A percentile compares a stretch with the other conserved stretches of the same genome.
phyloP scores from a whole-genome alignment of 1,284 basidiomycete species.

The Pholiota adiposa region DNA sequence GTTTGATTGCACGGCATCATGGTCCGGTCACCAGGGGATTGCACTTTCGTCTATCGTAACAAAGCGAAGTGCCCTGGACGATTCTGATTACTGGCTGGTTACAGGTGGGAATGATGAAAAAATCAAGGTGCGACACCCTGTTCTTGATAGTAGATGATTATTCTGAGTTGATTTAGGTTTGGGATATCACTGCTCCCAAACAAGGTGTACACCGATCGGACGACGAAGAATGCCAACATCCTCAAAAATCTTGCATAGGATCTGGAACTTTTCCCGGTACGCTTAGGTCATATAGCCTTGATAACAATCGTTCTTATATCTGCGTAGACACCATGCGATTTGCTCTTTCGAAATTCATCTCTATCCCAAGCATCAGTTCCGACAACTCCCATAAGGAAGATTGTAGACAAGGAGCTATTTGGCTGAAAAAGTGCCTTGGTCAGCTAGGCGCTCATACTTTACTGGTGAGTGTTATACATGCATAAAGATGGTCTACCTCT shows the following conservation, averaged over 20 bases:
- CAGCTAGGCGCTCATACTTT: conserved; percentile 84
- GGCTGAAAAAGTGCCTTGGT: conserved; percentile 84
- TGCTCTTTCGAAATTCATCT: conserved; percentile 85
- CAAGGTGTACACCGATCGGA: conserved; percentile 10
- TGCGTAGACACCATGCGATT: conserved; percentile 63
- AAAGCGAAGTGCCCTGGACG: conserved; percentile 29
- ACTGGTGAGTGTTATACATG: conserved; percentile 53
- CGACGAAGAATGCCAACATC: conserved; percentile 14
- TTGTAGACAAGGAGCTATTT: conserved; percentile 90
- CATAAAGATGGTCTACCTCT: background rate
- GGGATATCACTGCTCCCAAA: conserved; percentile 51
- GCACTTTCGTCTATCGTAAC: conserved; percentile 78
- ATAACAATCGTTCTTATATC: background rate
- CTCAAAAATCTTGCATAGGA: conserved; percentile 22
- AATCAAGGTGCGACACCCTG: conserved; percentile 74
- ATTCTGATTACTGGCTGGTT: conserved; percentile 54
- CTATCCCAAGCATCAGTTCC: conserved; percentile 86
- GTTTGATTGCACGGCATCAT: conserved; percentile 84
- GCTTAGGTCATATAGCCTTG: conserved; percentile 1
- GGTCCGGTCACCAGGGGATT: conserved; percentile 81
- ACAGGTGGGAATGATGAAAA: conserved; percentile 87
- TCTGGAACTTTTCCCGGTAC: conserved; percentile 27
- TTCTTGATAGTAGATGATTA: background rate
- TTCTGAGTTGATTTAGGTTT: conserved; percentile 45
- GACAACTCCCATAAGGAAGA: conserved; percentile 76